Evolutionary conservation across 345 rosid species (phyloP).

Genomic region (Theobroma cacao): DNA sequence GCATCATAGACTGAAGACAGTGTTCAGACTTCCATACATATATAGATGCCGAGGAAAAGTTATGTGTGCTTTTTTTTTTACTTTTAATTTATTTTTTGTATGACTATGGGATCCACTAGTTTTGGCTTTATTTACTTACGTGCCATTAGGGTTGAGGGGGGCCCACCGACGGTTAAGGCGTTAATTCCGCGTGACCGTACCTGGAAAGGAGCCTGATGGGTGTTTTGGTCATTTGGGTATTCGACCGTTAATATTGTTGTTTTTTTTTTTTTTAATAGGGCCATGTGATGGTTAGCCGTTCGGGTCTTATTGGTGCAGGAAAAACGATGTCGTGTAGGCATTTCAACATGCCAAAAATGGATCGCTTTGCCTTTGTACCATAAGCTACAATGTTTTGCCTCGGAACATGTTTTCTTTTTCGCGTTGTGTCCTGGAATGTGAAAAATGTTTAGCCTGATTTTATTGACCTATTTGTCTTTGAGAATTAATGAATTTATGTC

Average conservation of each 20-base stretch:
- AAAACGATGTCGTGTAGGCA: not conserved
- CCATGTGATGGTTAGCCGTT: conserved; percentile 16
- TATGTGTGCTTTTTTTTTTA: not conserved
- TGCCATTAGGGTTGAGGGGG: conserved; percentile 45
- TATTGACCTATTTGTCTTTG: conserved; percentile 5
- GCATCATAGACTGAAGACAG: not conserved
- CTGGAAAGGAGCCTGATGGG: conserved; percentile 16
- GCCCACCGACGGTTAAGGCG: conserved; percentile 75
- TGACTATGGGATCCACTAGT: conserved; percentile 13
- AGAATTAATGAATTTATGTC: not conserved
- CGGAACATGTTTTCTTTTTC: not conserved
- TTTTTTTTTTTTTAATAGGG: not conserved
- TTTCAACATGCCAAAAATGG: not conserved
- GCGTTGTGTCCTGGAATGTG: not conserved
- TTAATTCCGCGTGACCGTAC: conserved; percentile 49
- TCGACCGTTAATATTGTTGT: conserved; percentile 26
- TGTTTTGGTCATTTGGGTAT: conserved; percentile 21
- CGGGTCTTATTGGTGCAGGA: not conserved
- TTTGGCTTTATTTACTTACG: conserved; percentile 36
- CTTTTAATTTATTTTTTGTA: not conserved
- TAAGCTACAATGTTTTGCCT: not conserved
- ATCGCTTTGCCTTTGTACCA: not conserved
- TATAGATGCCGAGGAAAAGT: conserved; percentile 16
- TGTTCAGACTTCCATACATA: not conserved
- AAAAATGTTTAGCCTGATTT: conserved; percentile 16